These are phyloP conservation scores for Cladosporium sp. DNA, from an alignment of 2,329 filamentous ascomycete genomes.

Conservation along the genomic window DNA sequence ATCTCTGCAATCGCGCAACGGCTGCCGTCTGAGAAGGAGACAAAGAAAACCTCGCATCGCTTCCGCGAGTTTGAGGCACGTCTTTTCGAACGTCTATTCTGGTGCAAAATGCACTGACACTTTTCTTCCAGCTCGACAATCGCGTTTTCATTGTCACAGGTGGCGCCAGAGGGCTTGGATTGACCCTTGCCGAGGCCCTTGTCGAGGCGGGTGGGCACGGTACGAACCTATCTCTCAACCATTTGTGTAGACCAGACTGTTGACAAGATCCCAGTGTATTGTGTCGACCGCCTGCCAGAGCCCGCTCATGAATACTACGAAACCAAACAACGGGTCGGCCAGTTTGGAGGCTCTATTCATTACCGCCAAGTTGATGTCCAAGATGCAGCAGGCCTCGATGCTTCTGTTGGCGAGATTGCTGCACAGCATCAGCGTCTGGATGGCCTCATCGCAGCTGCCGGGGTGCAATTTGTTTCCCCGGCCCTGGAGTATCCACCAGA, in stretches of 20 bases:
- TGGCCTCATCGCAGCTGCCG: constrained; percentile 30
- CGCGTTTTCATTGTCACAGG: constrained; percentile 26
- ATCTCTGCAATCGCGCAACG: constrained; percentile 17
- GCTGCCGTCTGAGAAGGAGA: constrained; percentile 14
- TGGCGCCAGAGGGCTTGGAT: constrained; percentile 27
- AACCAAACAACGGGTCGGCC: constrained; percentile 34
- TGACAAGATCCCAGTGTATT: constrained; percentile 37
- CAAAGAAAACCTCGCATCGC: constrained; percentile 12
- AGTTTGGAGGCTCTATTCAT: constrained; percentile 39
- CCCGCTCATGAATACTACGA: constrained; percentile 44
- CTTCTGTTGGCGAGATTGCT: constrained; percentile 25
- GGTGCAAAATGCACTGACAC: background rate
- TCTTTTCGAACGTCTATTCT: background rate
- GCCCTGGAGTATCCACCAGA: constrained; percentile 35
- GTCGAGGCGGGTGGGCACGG: constrained; percentile 45
- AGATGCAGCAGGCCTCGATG: constrained; percentile 29
- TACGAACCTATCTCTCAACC: constrained; percentile 17
- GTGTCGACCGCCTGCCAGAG: constrained; percentile 42
- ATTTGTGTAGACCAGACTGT: background rate
- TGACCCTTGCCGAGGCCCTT: constrained; percentile 27
- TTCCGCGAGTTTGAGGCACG: constrained; percentile 23
- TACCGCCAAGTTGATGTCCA: constrained; percentile 48
- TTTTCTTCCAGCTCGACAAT: constrained; percentile 13
- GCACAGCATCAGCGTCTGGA: constrained; percentile 25
- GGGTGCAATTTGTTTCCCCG: constrained; percentile 25